These are phyloP conservation scores for Podosphaera leucotricha DNA, from an alignment of 2,329 filamentous ascomycete genomes.

Conservation along the genomic window DNA sequence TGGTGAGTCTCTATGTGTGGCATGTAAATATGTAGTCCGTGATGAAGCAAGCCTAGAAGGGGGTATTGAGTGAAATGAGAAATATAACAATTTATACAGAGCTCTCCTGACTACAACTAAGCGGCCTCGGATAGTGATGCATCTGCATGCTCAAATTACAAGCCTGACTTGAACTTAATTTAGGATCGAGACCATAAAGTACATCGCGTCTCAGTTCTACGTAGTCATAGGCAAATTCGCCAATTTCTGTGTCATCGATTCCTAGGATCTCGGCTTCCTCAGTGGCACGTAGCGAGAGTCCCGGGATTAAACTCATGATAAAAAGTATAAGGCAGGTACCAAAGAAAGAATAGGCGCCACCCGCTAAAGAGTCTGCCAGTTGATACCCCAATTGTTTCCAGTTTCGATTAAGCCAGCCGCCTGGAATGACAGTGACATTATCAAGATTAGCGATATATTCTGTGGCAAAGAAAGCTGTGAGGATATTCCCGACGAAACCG, in stretches of 20 bases:
- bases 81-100: background rate
- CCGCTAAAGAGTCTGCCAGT: slow-evolving; percentile 52
- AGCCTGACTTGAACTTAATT: too few relatives aligned
- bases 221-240: slow-evolving; percentile 81
- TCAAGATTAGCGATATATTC: slow-evolving; percentile 31
- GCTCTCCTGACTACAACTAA: background rate
- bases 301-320: slow-evolving; percentile 52
- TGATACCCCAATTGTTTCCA: slow-evolving; percentile 71
- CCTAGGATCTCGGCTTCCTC: slow-evolving; percentile 43
- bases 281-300: slow-evolving; percentile 30
- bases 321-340: slow-evolving; percentile 57
- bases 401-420: slow-evolving; percentile 61
- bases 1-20: too few relatives aligned
- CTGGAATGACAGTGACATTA: slow-evolving; percentile 36
- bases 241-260: slow-evolving; percentile 70
- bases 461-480: slow-evolving; percentile 64
- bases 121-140: background rate
- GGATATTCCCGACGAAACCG: slow-evolving; percentile 51
- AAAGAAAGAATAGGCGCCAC: slow-evolving; percentile 53
- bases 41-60: too few relatives aligned
- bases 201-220: slow-evolving; percentile 2
- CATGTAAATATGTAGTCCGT: too few relatives aligned
- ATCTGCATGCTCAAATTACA: too few relatives aligned
- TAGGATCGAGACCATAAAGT: too few relatives aligned
- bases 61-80: background rate